Evolutionary conservation across 2,329 filamentous ascomycete genomes (phyloP).

Genomic region (Endothia cerciana): DNA sequence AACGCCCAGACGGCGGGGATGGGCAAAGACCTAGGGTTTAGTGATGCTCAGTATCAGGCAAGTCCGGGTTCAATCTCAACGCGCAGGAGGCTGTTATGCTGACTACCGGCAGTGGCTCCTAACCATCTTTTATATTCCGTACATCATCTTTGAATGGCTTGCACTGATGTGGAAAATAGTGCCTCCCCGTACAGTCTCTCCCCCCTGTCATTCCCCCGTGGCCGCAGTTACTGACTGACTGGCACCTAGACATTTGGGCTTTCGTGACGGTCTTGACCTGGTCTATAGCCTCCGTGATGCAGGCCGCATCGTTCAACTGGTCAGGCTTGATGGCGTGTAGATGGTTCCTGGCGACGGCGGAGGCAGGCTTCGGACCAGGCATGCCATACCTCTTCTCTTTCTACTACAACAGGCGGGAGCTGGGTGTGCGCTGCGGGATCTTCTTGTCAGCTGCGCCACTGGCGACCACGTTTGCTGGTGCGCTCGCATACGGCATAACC

Average conservation of each 20-base stretch:
- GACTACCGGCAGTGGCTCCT: conserved; percentile 43
- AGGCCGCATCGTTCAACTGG: conserved; percentile 41
- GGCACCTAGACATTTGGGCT: conserved; percentile 36
- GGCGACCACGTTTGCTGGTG: conserved; percentile 68
- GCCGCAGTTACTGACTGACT: neutral
- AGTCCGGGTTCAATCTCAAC: neutral
- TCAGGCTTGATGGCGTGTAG: conserved; percentile 43
- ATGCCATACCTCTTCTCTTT: conserved; percentile 29
- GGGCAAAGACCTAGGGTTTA: conserved; percentile 42
- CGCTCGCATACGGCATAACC: conserved; percentile 67
- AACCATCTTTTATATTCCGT: conserved; percentile 50
- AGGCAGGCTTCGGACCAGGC: conserved; percentile 47
- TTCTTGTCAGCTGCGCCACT: conserved; percentile 71
- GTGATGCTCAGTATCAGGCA: conserved; percentile 44
- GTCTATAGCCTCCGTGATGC: conserved; percentile 38
- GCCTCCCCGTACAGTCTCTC: conserved; percentile 40
- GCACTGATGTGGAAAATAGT: conserved; percentile 48
- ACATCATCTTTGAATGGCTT: conserved; percentile 48
- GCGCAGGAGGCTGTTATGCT: neutral
- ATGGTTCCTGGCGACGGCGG: conserved; percentile 47
- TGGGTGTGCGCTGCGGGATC: conserved; percentile 72
- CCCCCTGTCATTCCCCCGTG: neutral
- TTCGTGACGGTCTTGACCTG: conserved; percentile 34
- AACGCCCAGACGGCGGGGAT: conserved; percentile 44
- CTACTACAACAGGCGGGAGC: conserved; percentile 50